phyloP scores from a whole-genome alignment of 345 rosid genomes.

The Cardiospermum halicacabum region DNA sequence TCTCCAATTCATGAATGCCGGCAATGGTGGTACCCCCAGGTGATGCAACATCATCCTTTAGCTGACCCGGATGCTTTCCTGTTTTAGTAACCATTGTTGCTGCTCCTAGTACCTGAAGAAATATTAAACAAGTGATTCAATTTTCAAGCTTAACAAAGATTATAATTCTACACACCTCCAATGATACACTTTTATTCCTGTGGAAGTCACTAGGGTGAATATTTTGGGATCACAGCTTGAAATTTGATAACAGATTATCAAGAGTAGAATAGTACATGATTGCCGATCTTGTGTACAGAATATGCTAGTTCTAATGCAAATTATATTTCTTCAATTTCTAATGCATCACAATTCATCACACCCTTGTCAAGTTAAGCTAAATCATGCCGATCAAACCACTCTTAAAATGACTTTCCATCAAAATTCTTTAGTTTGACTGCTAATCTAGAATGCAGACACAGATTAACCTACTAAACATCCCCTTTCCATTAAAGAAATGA shows the following conservation, averaged over 20 bases:
- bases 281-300: background rate
- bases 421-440: no score
- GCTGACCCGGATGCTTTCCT: conserved; percentile 86
- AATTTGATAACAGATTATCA: background rate
- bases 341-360: background rate
- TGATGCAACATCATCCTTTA: conserved; percentile 89
- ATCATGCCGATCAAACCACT: no score
- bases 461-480: no score
- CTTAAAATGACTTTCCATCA: no score
- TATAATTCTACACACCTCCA: background rate
- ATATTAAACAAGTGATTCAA: background rate
- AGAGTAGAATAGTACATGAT: background rate
- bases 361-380: background rate
- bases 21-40: conserved; percentile 93
- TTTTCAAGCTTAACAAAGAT: background rate
- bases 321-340: background rate
- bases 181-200: background rate
- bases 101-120: conserved; percentile 82
- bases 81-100: conserved; percentile 70
- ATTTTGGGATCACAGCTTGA: background rate
- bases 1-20: conserved; percentile 86
- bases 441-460: no score
- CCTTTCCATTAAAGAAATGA: no score
- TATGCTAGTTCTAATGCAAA: background rate
- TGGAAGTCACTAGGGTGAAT: background rate